Base-by-base conservation (phyloP, 176 grass and related monocot genomes). In the Cymbopogon citratus region DNA sequence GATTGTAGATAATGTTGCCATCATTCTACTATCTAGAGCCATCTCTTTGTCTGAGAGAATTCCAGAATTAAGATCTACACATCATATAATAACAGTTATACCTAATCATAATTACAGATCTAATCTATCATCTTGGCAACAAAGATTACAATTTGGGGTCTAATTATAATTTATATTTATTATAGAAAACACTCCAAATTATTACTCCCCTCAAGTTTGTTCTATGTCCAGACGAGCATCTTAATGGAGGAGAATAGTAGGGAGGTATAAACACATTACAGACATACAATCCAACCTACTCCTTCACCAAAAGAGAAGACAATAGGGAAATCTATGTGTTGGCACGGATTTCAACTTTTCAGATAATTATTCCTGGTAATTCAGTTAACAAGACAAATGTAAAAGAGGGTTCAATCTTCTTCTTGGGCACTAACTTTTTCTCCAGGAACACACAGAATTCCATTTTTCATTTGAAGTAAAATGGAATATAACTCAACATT, bases 31-130 rank as follows among this genome's bases (percentile, higher is more conserved):
- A 57, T 44, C 59, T 16, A 46, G 31, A 75, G 13, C 43, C 5
- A 21, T 71, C 34, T 78, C 12, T 77, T 69, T 71, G 49, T 24
- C 65, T 41, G 52, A 85, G 16, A 77, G 41, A 77, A 68, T 57
- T 35, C 38, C 35, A 27, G 21, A 68, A 68, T 29, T 41, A 5
- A 76, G 11, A 76, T 57, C 23, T 31, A 68, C 7, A 43, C 7
- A 9, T 38, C 5, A 25, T 57, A 75, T 16, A 75, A 54, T 38
- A 38, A 74, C 38, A 73, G 27, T 45, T 49, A 79, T 27, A 62
- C 51, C 51, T 33, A 82, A 62, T 63, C 15, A 31, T 51, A 27
- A 29, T 11, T 62, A 46, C 1, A 16, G 4, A 73, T 62, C 6
- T 4, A 41, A 68, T 68, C 7, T 69, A 41, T 54, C 72, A 76